A percentile compares a stretch with the other conserved stretches of the same genome.
Conservation (phyloP, 1,139 yeast genomes). For the Hanseniaspora gamundiae region DNA sequence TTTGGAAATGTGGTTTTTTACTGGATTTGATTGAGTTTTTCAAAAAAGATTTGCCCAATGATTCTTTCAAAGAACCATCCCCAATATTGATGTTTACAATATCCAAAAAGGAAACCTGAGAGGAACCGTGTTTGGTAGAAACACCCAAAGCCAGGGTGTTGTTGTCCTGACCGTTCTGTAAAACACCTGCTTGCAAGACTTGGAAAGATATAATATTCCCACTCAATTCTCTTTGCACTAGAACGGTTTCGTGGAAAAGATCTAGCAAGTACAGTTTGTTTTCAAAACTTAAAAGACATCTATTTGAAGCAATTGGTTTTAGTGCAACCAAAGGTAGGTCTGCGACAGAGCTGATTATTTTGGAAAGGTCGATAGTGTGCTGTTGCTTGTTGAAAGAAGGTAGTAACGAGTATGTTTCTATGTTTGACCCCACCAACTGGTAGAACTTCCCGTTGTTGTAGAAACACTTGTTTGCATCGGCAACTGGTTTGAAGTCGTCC, state of each 20-base stretch:
- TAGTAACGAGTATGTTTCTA: slow-evolving; percentile 19
- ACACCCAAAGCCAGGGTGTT: slow-evolving; percentile 22
- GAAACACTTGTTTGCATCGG: slow-evolving; percentile 12
- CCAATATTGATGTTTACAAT: slow-evolving; percentile 50
- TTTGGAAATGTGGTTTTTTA: slow-evolving; percentile 12
- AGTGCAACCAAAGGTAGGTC: slow-evolving; percentile 16
- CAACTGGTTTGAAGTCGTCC: slow-evolving; percentile 13
- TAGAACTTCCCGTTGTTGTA: slow-evolving; percentile 20
- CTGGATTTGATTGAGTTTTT: slow-evolving; percentile 12
- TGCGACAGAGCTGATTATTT: slow-evolving; percentile 6
- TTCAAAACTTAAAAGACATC: slow-evolving; percentile 28
- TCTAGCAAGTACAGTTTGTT: slow-evolving; percentile 29
- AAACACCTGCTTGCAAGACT: slow-evolving; percentile 19
- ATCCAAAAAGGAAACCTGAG: slow-evolving; percentile 23
- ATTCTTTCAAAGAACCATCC: slow-evolving; percentile 56
- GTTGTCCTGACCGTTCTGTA: slow-evolving; percentile 10
- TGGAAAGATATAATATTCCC: slow-evolving; percentile 22
- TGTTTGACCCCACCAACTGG: slow-evolving; percentile 12
- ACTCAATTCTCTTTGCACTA: slow-evolving; percentile 24
- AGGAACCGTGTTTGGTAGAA: slow-evolving; percentile 19
- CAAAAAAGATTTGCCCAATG: slow-evolving; percentile 52
- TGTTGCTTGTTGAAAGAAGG: slow-evolving; percentile 16
- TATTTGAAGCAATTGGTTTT: slow-evolving; percentile 24
- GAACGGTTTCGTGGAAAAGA: slow-evolving; percentile 29
- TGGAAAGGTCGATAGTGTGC: slow-evolving; percentile 15